Base-by-base conservation (phyloP, 2,329 filamentous ascomycete genomes). In the Ascochyta lentis region DNA sequence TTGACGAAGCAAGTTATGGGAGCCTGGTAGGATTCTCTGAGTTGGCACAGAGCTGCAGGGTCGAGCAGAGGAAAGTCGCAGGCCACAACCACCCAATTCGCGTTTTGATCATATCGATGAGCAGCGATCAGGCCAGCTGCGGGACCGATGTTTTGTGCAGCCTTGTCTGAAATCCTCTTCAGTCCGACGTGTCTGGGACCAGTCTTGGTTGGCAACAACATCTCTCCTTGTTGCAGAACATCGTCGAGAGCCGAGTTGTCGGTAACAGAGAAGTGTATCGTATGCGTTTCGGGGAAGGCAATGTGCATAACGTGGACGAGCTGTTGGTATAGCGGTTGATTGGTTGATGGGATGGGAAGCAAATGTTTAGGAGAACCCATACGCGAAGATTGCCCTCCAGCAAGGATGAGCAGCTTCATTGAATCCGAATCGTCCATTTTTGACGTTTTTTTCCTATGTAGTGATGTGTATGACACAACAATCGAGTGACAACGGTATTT, bases 1-100 rank as follows among this genome's bases (percentile, higher is more conserved):
- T 54, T 54, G 10, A 46, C 23, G 37, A 58, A 58, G 29, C 50
- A 58, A 26, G 54, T 54, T 27, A 49, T 24, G 15, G 49, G 55
- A 10, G 35, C 40, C 19, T 46, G 15, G 26, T 47, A 54, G 19
- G 41, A 26, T 26, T 50, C 40, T 38, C 9, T 26, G 19, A 58
- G 49, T 19, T 50, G 45, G 23, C 23, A 41, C 27, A 54, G 31
- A 41, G 49, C 55, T 38, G 45, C 49, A 12, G 44, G 49, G 15
- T 42, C 34, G 8, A 58, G 44, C 10, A 58, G 24, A 33, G 55
- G 49, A 23, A 54, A 54, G 38, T 58, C 45, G 42, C 55, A 58
- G 15, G 49, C 49, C 8, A 58, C 24, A 5, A 58, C 26, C 10
- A 58, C 24, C 49, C 46, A 58, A 9, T 24, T 33, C 12, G 50